Conservation (phyloP, 352 stramenopile genomes). For the Pythium volutum region DNA sequence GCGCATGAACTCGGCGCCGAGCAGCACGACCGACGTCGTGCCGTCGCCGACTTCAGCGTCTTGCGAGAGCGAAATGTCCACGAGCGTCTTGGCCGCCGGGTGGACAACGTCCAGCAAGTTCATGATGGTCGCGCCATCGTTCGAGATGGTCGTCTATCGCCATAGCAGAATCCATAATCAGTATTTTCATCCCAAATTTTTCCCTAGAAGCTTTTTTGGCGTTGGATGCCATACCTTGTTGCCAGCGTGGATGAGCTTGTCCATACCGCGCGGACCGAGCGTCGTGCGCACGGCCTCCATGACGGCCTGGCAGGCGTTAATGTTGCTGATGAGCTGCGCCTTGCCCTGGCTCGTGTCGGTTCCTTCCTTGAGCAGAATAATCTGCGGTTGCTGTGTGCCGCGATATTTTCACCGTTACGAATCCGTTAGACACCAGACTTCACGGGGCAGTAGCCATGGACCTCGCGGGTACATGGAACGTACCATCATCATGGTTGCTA, state of each 20-base stretch:
- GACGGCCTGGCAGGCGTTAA: conserved; percentile 92
- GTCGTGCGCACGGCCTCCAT: conserved; percentile 91
- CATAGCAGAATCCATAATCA: not conserved
- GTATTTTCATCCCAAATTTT: no score
- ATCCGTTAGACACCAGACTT: conserved; percentile 1
- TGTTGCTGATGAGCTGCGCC: conserved; percentile 93
- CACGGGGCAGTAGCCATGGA: no score
- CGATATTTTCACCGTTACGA: not conserved
- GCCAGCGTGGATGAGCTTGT: conserved; percentile 4
- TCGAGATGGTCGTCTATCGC: conserved; percentile 96
- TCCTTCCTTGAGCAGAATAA: conserved; percentile 99
- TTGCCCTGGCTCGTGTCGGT: conserved; percentile 98
- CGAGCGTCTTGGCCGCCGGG: conserved; percentile 97
- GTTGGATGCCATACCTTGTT: not conserved
- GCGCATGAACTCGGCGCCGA: conserved; percentile 97
- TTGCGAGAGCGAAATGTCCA: conserved; percentile 96
- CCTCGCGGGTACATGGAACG: not conserved
- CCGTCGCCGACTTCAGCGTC: conserved; percentile 89
- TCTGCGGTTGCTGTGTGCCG: conserved; percentile 94
- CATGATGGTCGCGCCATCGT: conserved; percentile 99
- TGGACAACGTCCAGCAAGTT: conserved; percentile 98
- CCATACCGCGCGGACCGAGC: conserved; percentile 1
- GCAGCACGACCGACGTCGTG: conserved; percentile 97
- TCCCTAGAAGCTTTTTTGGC: not conserved
- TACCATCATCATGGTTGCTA: conserved; percentile 55